Base-by-base conservation (phyloP, 192 early-diverging fungal species). In the Coemansia sp. region DNA sequence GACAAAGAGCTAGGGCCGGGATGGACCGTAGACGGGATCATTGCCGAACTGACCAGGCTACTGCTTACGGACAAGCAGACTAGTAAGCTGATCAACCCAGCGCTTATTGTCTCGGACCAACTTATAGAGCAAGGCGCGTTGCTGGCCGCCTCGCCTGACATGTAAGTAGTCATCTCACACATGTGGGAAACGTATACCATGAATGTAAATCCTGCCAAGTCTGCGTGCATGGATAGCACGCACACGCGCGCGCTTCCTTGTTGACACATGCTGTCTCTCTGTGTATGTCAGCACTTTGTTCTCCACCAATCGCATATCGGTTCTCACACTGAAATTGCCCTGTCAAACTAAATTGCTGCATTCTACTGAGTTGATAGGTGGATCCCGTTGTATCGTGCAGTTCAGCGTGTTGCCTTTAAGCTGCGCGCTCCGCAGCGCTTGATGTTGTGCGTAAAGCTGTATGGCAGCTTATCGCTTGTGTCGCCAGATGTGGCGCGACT, bases 81-180 rank as follows among this genome's bases (percentile, higher is more conserved):
- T 19, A 83, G 80, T 67, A 77, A 67, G 67, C 42, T 72, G 15
- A 83, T 83, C 58, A 83, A 83, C 39, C 80, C 80, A 36, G 67
- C 80, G 27, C 72, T 83, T 31, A 75, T 75, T 14, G 80, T 83
- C 23, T 67, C 80, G 36, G 80, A 83, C 62, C 80, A 75, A 72
- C 72, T 83, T 27, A 39, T 73, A 23, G 80, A 83, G 62, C 75
- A 77, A 57, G 80, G 80, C 21, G 76, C 75, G 37, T 61, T 83
- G 29, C 39, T 46, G 51, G 48, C 63, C 3, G 75, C 80, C 17
- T 77, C 75, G 10, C 31, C 68, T 32, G 51, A 66, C 19, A 62
- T 48, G 80, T 75, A 77, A 64, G 66, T 65, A 36, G 36, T 25
- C 21, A 42, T 67, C 38, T 42, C 29, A 31, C n/a, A 12, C 38